phyloP scores from a whole-genome alignment of 139 green algal genomes.

The Chlorella sp. region DNA sequence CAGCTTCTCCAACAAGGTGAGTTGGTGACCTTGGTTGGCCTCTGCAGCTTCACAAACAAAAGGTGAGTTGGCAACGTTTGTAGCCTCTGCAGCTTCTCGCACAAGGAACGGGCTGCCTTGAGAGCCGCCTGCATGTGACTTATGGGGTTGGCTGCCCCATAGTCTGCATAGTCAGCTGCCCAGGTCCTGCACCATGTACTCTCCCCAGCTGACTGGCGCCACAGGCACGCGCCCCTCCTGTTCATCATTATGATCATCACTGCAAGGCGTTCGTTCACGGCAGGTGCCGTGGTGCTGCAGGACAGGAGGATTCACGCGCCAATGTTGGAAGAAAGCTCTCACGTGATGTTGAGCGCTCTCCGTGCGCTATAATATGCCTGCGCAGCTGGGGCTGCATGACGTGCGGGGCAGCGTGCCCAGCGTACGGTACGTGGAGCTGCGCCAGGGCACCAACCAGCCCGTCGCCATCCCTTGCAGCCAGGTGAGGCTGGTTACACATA shows the following conservation, averaged over 20 bases:
- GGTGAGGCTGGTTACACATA: neutral
- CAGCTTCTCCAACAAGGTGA: conserved; percentile 53
- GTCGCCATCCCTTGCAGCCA: neutral
- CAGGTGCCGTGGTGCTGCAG: no score
- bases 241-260: neutral
- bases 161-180: no score
- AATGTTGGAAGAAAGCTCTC: neutral
- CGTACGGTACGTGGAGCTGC: conserved; percentile 52
- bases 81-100: no score
- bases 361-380: neutral
- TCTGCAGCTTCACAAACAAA: no score
- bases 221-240: neutral
- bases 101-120: no score
- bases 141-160: no score
- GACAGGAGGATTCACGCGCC: neutral
- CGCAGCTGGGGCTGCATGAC: conserved; percentile 59
- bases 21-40: no score
- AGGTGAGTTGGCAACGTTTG: no score
- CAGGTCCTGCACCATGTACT: no score
- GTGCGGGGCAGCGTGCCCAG: conserved; percentile 23
- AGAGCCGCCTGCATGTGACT: no score
- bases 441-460: conserved; percentile 7
- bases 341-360: neutral
- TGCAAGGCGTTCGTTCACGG: no score
- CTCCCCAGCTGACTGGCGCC: no score